Evolutionary conservation across 1,284 basidiomycete species (phyloP).

Genomic region (Ustilago curta): DNA sequence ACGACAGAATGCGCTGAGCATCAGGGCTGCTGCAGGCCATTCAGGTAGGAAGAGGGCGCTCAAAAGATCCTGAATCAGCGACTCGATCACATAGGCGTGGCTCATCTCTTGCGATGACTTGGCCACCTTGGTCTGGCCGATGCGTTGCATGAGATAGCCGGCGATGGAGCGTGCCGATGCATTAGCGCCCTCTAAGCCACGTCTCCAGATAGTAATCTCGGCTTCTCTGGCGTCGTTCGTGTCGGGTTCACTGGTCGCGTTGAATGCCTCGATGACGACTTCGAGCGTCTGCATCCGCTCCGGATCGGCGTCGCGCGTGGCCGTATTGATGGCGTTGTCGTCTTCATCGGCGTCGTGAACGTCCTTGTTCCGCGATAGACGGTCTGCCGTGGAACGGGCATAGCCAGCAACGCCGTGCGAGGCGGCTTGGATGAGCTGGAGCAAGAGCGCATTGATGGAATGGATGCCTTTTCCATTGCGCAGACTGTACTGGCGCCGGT

Average conservation of each 20-base stretch:
- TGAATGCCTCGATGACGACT: constrained; percentile 42
- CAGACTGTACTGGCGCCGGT: constrained; percentile 77
- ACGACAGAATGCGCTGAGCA: constrained; percentile 70
- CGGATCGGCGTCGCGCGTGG: constrained; percentile 13
- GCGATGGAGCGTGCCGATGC: constrained; percentile 78
- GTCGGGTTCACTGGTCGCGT: constrained; percentile 23
- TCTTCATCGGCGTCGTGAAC: constrained; percentile 9
- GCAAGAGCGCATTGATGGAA: constrained; percentile 87
- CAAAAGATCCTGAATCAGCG: constrained; percentile 87
- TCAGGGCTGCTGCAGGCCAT: constrained; percentile 90
- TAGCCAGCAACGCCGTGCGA: constrained; percentile 41
- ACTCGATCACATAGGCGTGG: constrained; percentile 89
- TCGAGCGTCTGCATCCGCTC: constrained; percentile 21
- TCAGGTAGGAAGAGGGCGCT: constrained; percentile 91
- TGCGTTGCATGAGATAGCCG: constrained; percentile 79
- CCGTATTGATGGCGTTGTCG: not conserved
- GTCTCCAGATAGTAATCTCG: constrained; percentile 43
- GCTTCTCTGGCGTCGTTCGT: constrained; percentile 24
- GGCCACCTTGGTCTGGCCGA: constrained; percentile 55
- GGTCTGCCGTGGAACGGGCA: constrained; percentile 34
- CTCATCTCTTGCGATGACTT: constrained; percentile 59
- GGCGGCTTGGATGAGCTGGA: constrained; percentile 94
- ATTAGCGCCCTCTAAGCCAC: constrained; percentile 53
- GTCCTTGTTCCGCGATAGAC: constrained; percentile 26
- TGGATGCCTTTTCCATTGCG: constrained; percentile 79